Percentiles rank a stretch among this genome's conserved stretches.
These are phyloP conservation scores for Aspergillus sp. DNA, from an alignment of 2,329 filamentous ascomycete genomes.

Conservation along the genomic window DNA sequence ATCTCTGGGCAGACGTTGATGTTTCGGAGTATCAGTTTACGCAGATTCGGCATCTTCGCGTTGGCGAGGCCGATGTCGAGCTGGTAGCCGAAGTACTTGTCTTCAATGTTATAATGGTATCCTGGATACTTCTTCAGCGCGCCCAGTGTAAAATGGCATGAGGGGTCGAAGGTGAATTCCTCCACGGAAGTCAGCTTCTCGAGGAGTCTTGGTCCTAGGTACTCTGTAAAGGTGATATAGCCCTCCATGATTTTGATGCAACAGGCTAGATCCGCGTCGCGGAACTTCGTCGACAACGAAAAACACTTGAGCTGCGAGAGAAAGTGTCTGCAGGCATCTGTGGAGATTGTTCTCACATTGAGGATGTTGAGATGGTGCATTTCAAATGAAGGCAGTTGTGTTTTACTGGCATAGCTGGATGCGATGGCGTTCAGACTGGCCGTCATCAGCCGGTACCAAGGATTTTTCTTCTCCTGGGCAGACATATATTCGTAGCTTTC, in stretches of 20 bases:
- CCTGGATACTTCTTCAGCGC: no score
- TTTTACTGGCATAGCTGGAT: not conserved
- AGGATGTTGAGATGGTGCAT: not conserved
- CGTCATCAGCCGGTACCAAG: not conserved
- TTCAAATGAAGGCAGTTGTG: not conserved
- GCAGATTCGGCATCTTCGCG: not conserved
- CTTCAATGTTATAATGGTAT: not conserved
- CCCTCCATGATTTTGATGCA: not conserved
- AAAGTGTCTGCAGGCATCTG: not conserved
- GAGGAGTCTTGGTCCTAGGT: not conserved
- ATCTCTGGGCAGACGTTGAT: not conserved
- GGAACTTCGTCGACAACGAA: not conserved
- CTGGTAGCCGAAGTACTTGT: not conserved
- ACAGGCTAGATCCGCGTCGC: slow-evolving; percentile 2
- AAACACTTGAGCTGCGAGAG: not conserved
- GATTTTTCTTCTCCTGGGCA: not conserved
- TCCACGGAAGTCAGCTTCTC: not conserved
- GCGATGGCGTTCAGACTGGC: not conserved
- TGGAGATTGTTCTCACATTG: not conserved
- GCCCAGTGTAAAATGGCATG: no score
- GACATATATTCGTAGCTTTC: not conserved
- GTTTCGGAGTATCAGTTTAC: not conserved
- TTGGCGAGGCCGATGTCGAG: not conserved
- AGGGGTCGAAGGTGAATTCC: slow-evolving; percentile 1
- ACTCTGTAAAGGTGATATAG: not conserved